Evolutionary conservation across 2,329 filamentous ascomycete genomes (phyloP).

Genomic region (Cercospora sp.): DNA sequence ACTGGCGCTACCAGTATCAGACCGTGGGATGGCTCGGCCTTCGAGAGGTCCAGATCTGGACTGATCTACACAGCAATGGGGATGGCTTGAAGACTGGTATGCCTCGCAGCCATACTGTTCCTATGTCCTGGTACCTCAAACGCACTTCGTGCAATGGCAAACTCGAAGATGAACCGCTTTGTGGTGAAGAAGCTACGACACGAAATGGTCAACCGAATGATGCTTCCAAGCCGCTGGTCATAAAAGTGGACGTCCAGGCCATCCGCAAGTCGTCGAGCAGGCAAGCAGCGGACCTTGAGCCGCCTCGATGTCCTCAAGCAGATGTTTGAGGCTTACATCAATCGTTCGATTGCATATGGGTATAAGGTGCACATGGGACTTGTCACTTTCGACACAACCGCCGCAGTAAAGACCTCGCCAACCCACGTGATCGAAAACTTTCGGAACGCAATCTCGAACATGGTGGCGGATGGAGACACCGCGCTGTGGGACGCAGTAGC

Average conservation of each 20-base stretch:
- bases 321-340: constrained; percentile 43
- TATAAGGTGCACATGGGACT: constrained; percentile 43
- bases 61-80: constrained; percentile 18
- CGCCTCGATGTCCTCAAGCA: constrained; percentile 42
- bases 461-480: constrained; percentile 39
- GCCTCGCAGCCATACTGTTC: neutral
- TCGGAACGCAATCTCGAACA: constrained; percentile 37
- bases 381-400: constrained; percentile 38
- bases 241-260: constrained; percentile 24
- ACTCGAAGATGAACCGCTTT: constrained; percentile 28
- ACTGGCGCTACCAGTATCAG: constrained; percentile 28
- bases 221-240: constrained; percentile 24
- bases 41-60: constrained; percentile 14
- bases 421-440: constrained; percentile 44
- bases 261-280: neutral
- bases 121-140: constrained; percentile 22
- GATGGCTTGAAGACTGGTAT: constrained; percentile 18
- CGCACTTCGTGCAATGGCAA: constrained; percentile 24
- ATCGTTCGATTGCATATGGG: constrained; percentile 42
- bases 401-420: constrained; percentile 34
- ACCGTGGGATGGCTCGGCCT: neutral
- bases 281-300: constrained; percentile 19
- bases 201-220: neutral
- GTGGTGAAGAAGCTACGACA: neutral
- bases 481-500: constrained; percentile 42